phyloP scores from a whole-genome alignment of 345 rosid species.

The Ailanthus altissimus region DNA sequence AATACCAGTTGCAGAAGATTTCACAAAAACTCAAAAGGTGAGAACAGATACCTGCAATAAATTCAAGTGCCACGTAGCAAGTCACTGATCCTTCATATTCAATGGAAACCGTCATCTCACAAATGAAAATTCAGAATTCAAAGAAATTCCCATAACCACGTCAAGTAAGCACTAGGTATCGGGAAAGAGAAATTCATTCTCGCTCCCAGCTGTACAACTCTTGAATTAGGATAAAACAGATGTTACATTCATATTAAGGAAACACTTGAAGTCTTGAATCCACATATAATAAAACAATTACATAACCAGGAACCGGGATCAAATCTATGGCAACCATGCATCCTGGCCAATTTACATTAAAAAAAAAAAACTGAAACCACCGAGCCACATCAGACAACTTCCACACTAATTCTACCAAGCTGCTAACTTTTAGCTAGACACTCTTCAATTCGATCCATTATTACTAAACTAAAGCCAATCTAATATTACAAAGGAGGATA shows the following conservation, averaged over 20 bases:
- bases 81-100: neutral
- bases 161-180: neutral
- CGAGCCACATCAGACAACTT: neutral
- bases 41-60: neutral
- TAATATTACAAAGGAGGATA: slow-evolving; percentile 12
- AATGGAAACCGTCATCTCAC: neutral
- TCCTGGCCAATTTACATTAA: slow-evolving; percentile 1
- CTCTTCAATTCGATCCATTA: slow-evolving; percentile 1
- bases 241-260: neutral
- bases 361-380: neutral
- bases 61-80: neutral
- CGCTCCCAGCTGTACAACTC: neutral
- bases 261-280: neutral
- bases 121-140: neutral
- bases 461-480: neutral
- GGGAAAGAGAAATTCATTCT: neutral
- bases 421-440: neutral
- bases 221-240: neutral
- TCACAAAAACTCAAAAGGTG: neutral
- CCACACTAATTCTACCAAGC: neutral
- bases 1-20: too few relatives aligned
- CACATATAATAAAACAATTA: neutral
- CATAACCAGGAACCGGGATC: neutral
- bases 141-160: neutral
- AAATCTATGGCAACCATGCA: neutral